Evolutionary conservation across 805 yeast species (phyloP), one percentile per base, ranked within the genome.

Genomic region (Yarrowia osloensis): DNA sequence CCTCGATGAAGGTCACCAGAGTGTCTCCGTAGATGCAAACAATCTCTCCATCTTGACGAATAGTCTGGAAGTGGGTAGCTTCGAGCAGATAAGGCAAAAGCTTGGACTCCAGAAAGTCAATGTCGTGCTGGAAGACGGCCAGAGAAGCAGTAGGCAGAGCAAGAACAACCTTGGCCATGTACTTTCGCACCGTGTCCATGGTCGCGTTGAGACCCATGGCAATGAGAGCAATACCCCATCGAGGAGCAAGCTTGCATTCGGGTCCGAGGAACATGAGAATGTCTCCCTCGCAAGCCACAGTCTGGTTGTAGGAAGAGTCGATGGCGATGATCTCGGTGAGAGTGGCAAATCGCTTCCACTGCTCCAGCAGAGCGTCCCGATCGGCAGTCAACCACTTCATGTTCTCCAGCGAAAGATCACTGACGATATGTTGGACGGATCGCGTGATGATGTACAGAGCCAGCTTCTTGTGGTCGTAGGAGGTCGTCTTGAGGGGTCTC

Each of bases 291-390:
- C 95, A 94, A 13, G 91, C 97, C 71, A 87, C 87, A 0, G 93
- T 86, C 76, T 93, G 97, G 71, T 93, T 92, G 71, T 90, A 77
- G 0, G 97, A 89, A 0, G 97, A 86, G 74, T 92, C 97, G 44
- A 92, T 82, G 0, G 91, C 95, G 29, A 90, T 77, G 55, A 92
- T 89, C 73, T 92, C 97, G 72, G 85, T 88, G 15, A 92, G 77
- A 0, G 97, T 90, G 29, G 86, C 80, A 72, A 81, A 92, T 68
- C 90, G 82, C 49, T 84, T 81, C 97, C 97, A 92, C 24, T 86
- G 82, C 6, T 77, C 78, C 21, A 84, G 72, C 47, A 80, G 79
- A 17, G 59, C 63, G 0, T 75, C 77, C 1, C 66, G 69, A 11
- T 74, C 68, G 1, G 71, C 42, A 0, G 68, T 65, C n/a, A 79